A percentile compares a stretch with the other conserved stretches of the same genome.
These are phyloP conservation scores for Xylariaceae sp. DNA, from an alignment of 2,329 filamentous ascomycete genomes.

Conservation along the genomic window DNA sequence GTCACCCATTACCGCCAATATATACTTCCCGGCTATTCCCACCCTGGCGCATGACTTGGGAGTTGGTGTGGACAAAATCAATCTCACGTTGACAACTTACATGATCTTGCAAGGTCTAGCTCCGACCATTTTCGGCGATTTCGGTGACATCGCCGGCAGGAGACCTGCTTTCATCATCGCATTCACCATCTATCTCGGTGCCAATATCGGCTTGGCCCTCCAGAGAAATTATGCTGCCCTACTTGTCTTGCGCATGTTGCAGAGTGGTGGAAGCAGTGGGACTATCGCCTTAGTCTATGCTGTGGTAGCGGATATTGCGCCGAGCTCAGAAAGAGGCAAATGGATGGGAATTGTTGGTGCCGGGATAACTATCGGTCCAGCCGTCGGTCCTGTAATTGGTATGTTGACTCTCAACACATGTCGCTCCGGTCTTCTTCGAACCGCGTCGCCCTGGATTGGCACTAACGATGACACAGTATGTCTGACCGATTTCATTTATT, in stretches of 20 bases:
- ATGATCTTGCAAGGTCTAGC: conserved; percentile 70
- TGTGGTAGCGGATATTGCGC: conserved; percentile 74
- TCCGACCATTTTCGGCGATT: conserved; percentile 66
- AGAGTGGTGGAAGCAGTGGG: conserved; percentile 69
- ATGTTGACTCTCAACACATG: background rate
- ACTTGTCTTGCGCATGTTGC: conserved; percentile 66
- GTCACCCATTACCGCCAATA: conserved; percentile 66
- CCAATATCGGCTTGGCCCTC: conserved; percentile 66
- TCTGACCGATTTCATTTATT: background rate
- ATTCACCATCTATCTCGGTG: conserved; percentile 62
- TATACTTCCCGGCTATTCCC: conserved; percentile 57
- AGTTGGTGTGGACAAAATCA: conserved; percentile 51
- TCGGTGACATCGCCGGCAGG: conserved; percentile 66
- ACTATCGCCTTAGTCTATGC: conserved; percentile 75
- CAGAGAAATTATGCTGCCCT: conserved; percentile 64
- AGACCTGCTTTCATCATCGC: conserved; percentile 67
- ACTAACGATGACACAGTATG: conserved; percentile 25
- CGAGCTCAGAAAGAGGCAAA: conserved; percentile 71
- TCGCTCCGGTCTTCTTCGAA: background rate
- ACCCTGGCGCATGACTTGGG: conserved; percentile 47
- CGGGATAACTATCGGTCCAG: conserved; percentile 62
- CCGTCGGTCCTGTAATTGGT: conserved; percentile 44
- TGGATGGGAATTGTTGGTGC: conserved; percentile 74
- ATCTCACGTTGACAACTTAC: conserved; percentile 63
- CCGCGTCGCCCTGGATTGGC: background rate